Evolutionary conservation across 2,329 filamentous ascomycete species (phyloP).

Genomic region (Elsinoe perseae): DNA sequence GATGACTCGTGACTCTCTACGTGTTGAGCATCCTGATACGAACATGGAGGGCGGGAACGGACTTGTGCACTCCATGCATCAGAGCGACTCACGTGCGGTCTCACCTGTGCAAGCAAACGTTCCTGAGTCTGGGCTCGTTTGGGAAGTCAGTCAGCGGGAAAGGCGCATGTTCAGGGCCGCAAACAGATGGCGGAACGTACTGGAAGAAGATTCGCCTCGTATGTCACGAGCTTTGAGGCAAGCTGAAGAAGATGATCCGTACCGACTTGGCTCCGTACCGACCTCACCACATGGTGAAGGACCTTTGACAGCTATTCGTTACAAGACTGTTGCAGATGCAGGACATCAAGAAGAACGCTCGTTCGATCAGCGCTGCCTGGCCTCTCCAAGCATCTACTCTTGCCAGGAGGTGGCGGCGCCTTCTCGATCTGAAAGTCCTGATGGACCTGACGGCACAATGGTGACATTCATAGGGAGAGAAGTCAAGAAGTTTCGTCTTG

Average conservation of each 20-base stretch:
- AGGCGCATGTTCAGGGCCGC: slow-evolving; percentile 24
- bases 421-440: slow-evolving; percentile 26
- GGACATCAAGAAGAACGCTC: neutral
- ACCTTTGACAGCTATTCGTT: slow-evolving; percentile 12
- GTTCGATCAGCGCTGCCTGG: slow-evolving; percentile 17
- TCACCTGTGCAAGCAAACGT: too few relatives aligned
- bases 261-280: slow-evolving; percentile 25
- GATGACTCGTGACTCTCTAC: neutral
- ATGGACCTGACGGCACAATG: slow-evolving; percentile 28
- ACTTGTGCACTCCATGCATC: too few relatives aligned
- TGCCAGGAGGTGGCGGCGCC: slow-evolving; percentile 35
- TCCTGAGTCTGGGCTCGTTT: too few relatives aligned
- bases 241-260: slow-evolving; percentile 25
- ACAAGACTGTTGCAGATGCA: neutral
- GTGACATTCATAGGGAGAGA: slow-evolving; percentile 39
- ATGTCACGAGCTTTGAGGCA: slow-evolving; percentile 26
- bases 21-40: too few relatives aligned
- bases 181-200: slow-evolving; percentile 36
- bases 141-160: slow-evolving; percentile 1
- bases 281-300: slow-evolving; percentile 17
- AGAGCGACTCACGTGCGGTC: too few relatives aligned
- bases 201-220: slow-evolving; percentile 31
- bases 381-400: slow-evolving; percentile 44
- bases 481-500: slow-evolving; percentile 36
- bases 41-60: too few relatives aligned